Base-by-base conservation (phyloP, 257 asterid genomes). In the Nicotiana undulata region DNA sequence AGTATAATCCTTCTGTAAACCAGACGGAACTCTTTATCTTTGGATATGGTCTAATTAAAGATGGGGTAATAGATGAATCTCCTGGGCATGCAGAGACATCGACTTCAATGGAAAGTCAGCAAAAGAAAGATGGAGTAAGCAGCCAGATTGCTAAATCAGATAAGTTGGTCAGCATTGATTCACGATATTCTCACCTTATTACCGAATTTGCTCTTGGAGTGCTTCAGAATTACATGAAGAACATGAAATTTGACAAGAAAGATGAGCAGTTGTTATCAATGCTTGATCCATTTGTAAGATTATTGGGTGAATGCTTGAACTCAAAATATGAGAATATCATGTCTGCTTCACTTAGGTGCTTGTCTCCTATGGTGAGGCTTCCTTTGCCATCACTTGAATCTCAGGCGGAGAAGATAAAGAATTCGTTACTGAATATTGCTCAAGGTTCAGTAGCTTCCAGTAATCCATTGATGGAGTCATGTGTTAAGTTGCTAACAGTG, bases 361-460 rank as follows among this genome's bases (percentile, higher is more conserved):
- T 95, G 83, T 83, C 94, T 81, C 86, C 88, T 75, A 80, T 95
- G 78, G 89, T 93, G 76, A 85, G 89, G 86, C 79, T 93, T 82
- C 98, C 95, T 67, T 86, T 95, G 87, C 97, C 94, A 26, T 93
- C 98, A 52, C 90, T 95, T 81, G 91, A 85, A 80, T 80, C 86
- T 24, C 90, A 90, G 65, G 93, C 95, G 53, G 95, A 92, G 83
- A 88, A 84, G 86, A 90, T 93, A 78, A 95, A 92, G 86, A 89
- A 78, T 82, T 89, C 98, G 4, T 86, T 95, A 87, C 83, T 95
- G 88, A 85, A 75, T 84, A 92, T 95, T 79, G 96, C 97, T 34
- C 97, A 92, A 86, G 89, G 93, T 80, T 89, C 99, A 17, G 81
- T 84, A 56, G 89, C 77, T 82, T 83, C 90, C 82, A 87, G 89